These are phyloP conservation scores for Hirschioporus abietinus DNA, from an alignment of 768 basidiomycete genomes.

Conservation along the genomic window DNA sequence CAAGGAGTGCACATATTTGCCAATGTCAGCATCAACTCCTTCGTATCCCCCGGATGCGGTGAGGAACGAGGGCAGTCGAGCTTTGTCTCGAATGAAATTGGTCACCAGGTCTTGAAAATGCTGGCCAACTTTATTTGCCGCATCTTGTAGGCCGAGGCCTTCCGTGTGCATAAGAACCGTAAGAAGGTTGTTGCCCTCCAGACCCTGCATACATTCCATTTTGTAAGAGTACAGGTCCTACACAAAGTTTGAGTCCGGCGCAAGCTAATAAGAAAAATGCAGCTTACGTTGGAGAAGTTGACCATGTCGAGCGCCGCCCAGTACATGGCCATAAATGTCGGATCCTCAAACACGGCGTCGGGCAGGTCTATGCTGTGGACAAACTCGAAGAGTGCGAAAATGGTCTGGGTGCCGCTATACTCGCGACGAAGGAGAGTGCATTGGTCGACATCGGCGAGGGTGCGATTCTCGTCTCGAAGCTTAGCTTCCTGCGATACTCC, in stretches of 20 bases:
- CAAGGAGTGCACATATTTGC: conserved; percentile 11
- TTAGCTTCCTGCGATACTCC: conserved; percentile 13
- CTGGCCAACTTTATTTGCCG: conserved; percentile 24
- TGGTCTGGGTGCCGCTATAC: conserved; percentile 18
- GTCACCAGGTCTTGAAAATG: conserved; percentile 13
- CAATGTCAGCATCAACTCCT: conserved; percentile 10
- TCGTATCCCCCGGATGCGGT: conserved; percentile 31
- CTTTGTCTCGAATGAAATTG: conserved; percentile 10
- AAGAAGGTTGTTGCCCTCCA: conserved; percentile 22
- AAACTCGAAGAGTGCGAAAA: conserved; percentile 22
- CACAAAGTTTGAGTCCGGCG: background rate
- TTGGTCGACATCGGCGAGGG: conserved; percentile 18
- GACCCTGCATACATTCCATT: conserved; percentile 24
- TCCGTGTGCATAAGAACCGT: conserved; percentile 23
- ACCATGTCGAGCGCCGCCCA: conserved; percentile 21
- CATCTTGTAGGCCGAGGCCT: conserved; percentile 18
- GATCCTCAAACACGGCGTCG: conserved; percentile 20
- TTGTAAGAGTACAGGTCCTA: conserved; percentile 29
- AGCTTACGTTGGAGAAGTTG: conserved; percentile 21
- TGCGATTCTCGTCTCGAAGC: conserved; percentile 13
- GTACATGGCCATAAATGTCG: conserved; percentile 16
- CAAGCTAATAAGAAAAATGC: too few relatives aligned
- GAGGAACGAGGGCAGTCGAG: conserved; percentile 13
- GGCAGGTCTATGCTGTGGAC: conserved; percentile 21
- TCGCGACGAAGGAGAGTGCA: conserved; percentile 22